Evolutionary conservation across 768 basidiomycete species (phyloP).

Genomic region (Tephrocybe sp.): DNA sequence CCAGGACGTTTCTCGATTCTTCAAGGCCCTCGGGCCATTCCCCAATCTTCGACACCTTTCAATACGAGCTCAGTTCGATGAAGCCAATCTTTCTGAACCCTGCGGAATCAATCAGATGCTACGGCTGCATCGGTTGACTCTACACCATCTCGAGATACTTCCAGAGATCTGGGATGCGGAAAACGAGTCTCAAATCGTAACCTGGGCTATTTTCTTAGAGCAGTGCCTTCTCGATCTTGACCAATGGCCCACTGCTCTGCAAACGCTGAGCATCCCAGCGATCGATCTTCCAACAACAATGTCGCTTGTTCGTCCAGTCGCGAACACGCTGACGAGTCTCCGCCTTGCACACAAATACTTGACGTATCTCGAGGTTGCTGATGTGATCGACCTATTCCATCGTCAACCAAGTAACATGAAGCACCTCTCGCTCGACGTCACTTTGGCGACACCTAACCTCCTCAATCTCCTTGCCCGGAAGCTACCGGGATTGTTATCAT

Average conservation of each 20-base stretch:
- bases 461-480: conserved; percentile 3
- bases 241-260: not conserved
- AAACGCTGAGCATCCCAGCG: not conserved
- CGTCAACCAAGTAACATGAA: not conserved
- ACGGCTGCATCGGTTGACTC: not conserved
- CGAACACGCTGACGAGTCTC: conserved; percentile 1
- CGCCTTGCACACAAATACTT: conserved; percentile 4
- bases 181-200: not conserved
- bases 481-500: conserved; percentile 1
- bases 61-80: not conserved
- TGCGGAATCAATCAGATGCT: conserved; percentile 1
- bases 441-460: conserved; percentile 3
- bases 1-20: conserved; percentile 1
- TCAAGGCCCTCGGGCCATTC: not conserved
- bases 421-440: conserved; percentile 8
- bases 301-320: conserved; percentile 1
- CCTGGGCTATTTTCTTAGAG: not conserved
- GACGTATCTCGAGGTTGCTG: conserved; percentile 5
- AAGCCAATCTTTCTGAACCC: not conserved
- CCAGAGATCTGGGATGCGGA: not conserved
- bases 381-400: conserved; percentile 7
- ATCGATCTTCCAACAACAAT: conserved; percentile 1
- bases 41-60: not conserved
- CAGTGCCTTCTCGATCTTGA: conserved; percentile 2
- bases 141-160: not conserved